phyloP scores from a whole-genome alignment of 768 basidiomycete species.

The Boletellus ananas region DNA sequence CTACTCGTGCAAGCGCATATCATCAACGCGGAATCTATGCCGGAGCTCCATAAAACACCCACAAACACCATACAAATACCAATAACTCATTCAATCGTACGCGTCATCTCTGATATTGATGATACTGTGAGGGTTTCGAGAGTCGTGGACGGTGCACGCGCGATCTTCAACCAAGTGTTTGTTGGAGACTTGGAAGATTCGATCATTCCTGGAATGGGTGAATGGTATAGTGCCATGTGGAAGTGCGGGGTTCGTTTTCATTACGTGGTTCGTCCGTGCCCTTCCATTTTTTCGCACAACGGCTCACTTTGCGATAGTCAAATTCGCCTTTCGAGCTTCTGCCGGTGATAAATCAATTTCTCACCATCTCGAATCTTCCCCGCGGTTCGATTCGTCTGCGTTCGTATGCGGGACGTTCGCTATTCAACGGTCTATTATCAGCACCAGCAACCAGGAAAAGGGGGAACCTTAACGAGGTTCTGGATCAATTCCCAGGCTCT shows the following conservation, averaged over 20 bases:
- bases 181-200: constrained; percentile 78
- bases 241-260: constrained; percentile 73
- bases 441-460: constrained; percentile 83
- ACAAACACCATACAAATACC: constrained; percentile 35
- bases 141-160: constrained; percentile 72
- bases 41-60: constrained; percentile 35
- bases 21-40: constrained; percentile 36
- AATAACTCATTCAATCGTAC: constrained; percentile 60
- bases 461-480: constrained; percentile 70
- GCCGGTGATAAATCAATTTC: constrained; percentile 73
- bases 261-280: constrained; percentile 66
- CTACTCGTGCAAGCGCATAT: constrained; percentile 55
- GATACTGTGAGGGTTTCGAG: constrained; percentile 75
- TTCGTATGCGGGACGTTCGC: constrained; percentile 78
- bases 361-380: constrained; percentile 66
- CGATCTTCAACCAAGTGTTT: constrained; percentile 89
- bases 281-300: background rate
- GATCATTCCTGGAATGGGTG: constrained; percentile 77
- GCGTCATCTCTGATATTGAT: constrained; percentile 91
- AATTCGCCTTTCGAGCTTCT: constrained; percentile 87
- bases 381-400: constrained; percentile 74
- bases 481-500: constrained; percentile 70
- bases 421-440: constrained; percentile 79
- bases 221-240: constrained; percentile 74
- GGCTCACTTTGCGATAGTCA: constrained; percentile 46